These are phyloP conservation scores for Gigaspora rosea DNA, from an alignment of 192 early-diverging fungal genomes.

Conservation along the genomic window DNA sequence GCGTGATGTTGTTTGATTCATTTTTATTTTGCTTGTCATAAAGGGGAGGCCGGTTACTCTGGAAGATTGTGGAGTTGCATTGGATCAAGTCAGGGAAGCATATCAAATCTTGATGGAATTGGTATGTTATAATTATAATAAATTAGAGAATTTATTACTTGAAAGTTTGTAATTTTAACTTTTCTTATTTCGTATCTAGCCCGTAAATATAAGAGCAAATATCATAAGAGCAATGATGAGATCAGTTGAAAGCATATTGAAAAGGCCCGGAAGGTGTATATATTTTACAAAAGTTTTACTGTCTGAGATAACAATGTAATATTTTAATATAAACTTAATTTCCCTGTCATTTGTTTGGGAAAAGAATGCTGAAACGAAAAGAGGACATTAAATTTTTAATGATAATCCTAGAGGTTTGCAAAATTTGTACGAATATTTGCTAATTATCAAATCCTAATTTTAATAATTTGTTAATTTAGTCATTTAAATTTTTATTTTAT, in stretches of 20 bases:
- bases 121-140: constrained; percentile 38
- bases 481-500: constrained; percentile 2
- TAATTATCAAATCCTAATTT: too few species aligned
- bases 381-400: constrained; percentile 81
- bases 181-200: constrained; percentile 36
- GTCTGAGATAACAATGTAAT: constrained; percentile 14
- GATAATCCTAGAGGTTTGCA: constrained; percentile 77
- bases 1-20: too few species aligned
- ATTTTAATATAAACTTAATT: constrained; percentile 32
- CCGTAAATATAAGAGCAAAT: constrained; percentile 57
- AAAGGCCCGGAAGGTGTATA: constrained; percentile 55
- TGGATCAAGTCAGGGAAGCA: constrained; percentile 64
- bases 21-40: neutral
- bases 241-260: constrained; percentile 68
- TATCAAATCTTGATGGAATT: constrained; percentile 64
- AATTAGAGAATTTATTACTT: neutral
- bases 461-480: constrained; percentile 10
- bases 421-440: neutral
- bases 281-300: constrained; percentile 13
- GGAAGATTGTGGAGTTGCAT: constrained; percentile 59
- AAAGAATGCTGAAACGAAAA: constrained; percentile 44
- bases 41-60: constrained; percentile 51
- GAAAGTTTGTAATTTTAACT: neutral
- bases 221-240: constrained; percentile 76
- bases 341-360: neutral